Percentiles rank a stretch among this genome's conserved stretches.
phyloP scores from a whole-genome alignment of 768 basidiomycete genomes.

The Naganishia kalamii region DNA sequence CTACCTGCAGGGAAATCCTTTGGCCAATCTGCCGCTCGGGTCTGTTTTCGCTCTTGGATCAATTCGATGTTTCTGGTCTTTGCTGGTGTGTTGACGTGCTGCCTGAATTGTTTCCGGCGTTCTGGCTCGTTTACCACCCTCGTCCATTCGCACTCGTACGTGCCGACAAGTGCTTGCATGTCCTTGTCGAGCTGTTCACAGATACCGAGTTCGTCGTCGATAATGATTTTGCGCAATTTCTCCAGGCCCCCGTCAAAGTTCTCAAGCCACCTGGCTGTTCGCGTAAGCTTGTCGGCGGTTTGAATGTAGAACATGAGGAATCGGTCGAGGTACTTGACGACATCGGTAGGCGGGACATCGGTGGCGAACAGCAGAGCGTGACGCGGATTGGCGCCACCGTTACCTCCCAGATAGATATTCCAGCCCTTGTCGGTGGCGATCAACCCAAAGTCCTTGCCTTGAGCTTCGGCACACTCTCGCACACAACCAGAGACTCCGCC shows the following conservation, averaged over 20 bases:
- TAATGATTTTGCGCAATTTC: constrained; percentile 59
- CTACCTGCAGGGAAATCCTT: constrained; percentile 51
- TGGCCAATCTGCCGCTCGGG: constrained; percentile 64
- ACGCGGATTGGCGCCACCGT: constrained; percentile 56
- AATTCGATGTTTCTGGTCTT: constrained; percentile 48
- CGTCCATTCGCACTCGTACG: constrained; percentile 67
- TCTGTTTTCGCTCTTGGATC: constrained; percentile 59
- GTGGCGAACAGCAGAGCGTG: constrained; percentile 63
- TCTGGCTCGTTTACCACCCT: constrained; percentile 56
- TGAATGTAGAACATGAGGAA: constrained; percentile 55
- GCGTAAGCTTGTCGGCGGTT: constrained; percentile 64
- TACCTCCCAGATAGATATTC: constrained; percentile 68
- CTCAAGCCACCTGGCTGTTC: constrained; percentile 70
- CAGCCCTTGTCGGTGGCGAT: constrained; percentile 76
- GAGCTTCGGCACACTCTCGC: constrained; percentile 71
- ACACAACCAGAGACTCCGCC: constrained; percentile 70
- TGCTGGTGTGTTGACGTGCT: constrained; percentile 60
- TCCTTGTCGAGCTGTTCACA: constrained; percentile 61
- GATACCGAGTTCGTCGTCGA: constrained; percentile 68
- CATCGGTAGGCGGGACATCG: constrained; percentile 63
- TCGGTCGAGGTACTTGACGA: constrained; percentile 50
- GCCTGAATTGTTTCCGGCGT: constrained; percentile 54
- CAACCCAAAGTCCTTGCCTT: constrained; percentile 66
- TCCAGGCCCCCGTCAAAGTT: constrained; percentile 63
- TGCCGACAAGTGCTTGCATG: constrained; percentile 61